These are phyloP conservation scores for Nannochloropsis gaditana DNA, from an alignment of 108 stramenopile species.

Conservation along the genomic window DNA sequence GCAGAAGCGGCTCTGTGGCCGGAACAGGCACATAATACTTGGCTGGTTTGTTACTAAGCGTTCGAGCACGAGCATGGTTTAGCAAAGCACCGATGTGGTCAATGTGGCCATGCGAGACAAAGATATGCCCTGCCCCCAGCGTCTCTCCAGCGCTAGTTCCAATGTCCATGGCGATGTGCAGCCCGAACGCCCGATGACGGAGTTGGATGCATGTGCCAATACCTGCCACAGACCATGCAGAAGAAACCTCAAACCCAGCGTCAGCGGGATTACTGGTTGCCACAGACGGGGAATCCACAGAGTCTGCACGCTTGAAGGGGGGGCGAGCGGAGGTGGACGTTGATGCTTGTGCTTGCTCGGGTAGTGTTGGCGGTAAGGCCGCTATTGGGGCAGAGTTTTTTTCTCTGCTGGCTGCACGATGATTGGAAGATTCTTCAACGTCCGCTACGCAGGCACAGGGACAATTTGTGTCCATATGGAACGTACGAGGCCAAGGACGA, in stretches of 20 bases:
- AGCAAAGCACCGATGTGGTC: conserved; percentile 50
- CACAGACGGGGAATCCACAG: not conserved
- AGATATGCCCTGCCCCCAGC: conserved; percentile 40
- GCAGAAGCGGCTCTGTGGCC: not conserved
- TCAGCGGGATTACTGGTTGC: not conserved
- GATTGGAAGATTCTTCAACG: too few species aligned
- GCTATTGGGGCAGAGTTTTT: too few species aligned
- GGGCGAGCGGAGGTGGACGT: not conserved
- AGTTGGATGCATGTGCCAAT: conserved; percentile 47
- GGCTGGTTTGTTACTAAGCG: conserved; percentile 37
- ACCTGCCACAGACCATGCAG: conserved; percentile 46
- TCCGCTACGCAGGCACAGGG: too few species aligned
- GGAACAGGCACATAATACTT: conserved; percentile 46
- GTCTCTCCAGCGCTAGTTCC: conserved; percentile 41
- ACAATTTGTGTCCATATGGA: too few species aligned
- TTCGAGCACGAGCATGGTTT: conserved; percentile 42
- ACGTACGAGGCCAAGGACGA: too few species aligned
- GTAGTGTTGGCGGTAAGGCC: too few species aligned
- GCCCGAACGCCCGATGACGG: conserved; percentile 30
- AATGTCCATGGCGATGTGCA: conserved; percentile 45
- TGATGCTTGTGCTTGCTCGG: not conserved
- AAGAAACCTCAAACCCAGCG: conserved; percentile 31
- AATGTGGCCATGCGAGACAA: conserved; percentile 48
- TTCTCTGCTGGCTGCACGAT: too few species aligned
- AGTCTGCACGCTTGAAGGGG: not conserved